phyloP scores from a whole-genome alignment of 768 basidiomycete genomes.

The Russula sp. region DNA sequence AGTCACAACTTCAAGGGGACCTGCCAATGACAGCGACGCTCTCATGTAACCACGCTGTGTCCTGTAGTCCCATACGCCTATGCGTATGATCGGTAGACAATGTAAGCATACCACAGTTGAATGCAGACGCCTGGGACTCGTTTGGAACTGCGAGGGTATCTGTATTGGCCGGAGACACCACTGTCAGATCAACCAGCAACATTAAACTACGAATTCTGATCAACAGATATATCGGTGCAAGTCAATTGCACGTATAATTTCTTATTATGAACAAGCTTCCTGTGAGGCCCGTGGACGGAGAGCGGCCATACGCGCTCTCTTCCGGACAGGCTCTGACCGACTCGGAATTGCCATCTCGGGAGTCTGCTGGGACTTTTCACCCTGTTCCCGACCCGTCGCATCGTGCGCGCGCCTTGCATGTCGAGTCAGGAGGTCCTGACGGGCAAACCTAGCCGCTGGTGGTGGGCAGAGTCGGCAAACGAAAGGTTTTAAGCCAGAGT shows the following conservation, averaged over 20 bases:
- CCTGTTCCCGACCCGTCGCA: constrained; percentile 24
- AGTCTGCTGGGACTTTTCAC: constrained; percentile 28
- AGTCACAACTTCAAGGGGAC: neutral
- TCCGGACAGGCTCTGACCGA: neutral
- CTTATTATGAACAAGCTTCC: constrained; percentile 7
- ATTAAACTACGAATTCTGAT: neutral
- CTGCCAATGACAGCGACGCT: neutral
- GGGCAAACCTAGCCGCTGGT: constrained; percentile 44
- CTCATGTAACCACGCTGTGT: neutral
- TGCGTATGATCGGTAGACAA: neutral
- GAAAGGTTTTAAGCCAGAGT: constrained; percentile 52
- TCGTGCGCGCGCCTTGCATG: constrained; percentile 55
- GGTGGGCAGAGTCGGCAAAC: constrained; percentile 47
- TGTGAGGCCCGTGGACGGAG: neutral
- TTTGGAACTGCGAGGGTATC: neutral
- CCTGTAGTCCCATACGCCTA: neutral
- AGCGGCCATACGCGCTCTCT: constrained; percentile 4
- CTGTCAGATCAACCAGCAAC: neutral
- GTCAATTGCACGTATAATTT: constrained; percentile 3
- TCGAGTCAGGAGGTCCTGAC: constrained; percentile 61
- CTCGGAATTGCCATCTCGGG: constrained; percentile 26
- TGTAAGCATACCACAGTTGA: neutral
- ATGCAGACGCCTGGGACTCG: neutral
- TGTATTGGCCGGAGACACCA: neutral
- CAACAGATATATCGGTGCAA: neutral